Evolutionary conservation across 2,329 filamentous ascomycete species (phyloP), one percentile per base, ranked within the genome.

Genomic region (Lasiodiplodia sp.): DNA sequence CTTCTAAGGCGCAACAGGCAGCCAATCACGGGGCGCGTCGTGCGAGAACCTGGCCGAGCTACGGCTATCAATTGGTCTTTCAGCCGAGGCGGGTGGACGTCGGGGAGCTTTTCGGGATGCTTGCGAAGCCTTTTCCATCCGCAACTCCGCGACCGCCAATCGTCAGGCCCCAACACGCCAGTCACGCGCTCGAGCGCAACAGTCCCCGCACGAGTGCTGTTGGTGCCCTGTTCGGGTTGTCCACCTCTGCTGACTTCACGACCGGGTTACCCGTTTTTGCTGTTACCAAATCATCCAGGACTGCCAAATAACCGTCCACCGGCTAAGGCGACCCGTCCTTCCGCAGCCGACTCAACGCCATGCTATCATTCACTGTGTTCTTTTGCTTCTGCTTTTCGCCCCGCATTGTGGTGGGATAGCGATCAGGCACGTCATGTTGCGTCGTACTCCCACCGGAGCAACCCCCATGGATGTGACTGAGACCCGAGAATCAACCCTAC

Each of bases 261-360:
- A 31, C 57, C 57, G 40, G 57, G 7, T 62, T 62, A 12, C 60
- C 60, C 44, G 16, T 63, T 63, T 63, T 25, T n/a, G 44, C 60
- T 18, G 28, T 38, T 16, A 31, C 44, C 58, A 62, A 63, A 31
- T n/a, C 44, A 31, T 25, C 28, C 44, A 52, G 31, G 38, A 28
- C 58, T 49, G 58, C 58, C 31, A 44, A 62, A 49, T 62, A 63
- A 63, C 60, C 44, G 28, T 51, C 28, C n/a, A 63, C 28, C 44
- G 37, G 60, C 44, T 37, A 63, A 38, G 18, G 37, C 28, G 60
- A 23, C 44, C 60, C 60, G 44, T n/a, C 18, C 44, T 37, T 38
- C 60, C 60, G 44, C 28, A 23, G 11, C 28, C 38, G 28, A 10
- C 12, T 25, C 58, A 28, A 62, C 40, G 40, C 49, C 58, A 34